Evolutionary conservation across 1,284 basidiomycete genomes (phyloP), one percentile per base, ranked within the genome.

Genomic region (Ceratobasidium sp.): DNA sequence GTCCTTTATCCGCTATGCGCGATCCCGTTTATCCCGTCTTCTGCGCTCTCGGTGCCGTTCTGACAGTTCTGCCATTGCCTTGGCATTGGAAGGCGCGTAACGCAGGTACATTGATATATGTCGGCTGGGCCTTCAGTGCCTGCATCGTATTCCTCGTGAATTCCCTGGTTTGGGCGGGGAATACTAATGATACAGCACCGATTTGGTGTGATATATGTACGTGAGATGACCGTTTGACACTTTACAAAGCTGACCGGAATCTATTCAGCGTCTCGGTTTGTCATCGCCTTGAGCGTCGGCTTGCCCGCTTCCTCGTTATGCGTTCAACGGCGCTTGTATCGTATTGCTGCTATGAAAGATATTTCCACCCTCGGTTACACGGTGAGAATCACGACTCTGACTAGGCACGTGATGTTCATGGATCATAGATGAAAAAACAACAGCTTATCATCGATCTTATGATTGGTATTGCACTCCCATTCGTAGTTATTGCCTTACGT

Each of bases 121-220:
- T 92, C 80, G 76, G 82, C 48, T 92, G 89, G 90, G 81, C 84
- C 1, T 83, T 84, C 1, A 57, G 88, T 2, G 83, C 80, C 1
- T 89, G 86, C 76, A 79, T 92, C 23, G 84, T 85, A 62, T 79
- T 83, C 45, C 5, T 85, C 75, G 80, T 92, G 75, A 90, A 93
- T 79, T 84, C 86, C n/a, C 78, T 90, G 41, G 78, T 92, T 14
- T 94, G 92, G 92, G 82, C 83, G 67, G 81, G 85, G 39, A 88
- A 87, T 76, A 82, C 83, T 1, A 80, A 84, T 10, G 85, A 90
- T 76, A 80, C 77, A 52, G 85, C 87, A 0, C 89, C 89, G 0
- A 81, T 88, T 1, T 93, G 88, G 88, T 93, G 92, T 76, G 92
- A 93, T 76, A 90, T 93, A 74, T 84, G 89, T 90, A 76, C 59